These are phyloP conservation scores for Phaeotremella fagi DNA, from an alignment of 768 basidiomycete species.

Conservation along the genomic window DNA sequence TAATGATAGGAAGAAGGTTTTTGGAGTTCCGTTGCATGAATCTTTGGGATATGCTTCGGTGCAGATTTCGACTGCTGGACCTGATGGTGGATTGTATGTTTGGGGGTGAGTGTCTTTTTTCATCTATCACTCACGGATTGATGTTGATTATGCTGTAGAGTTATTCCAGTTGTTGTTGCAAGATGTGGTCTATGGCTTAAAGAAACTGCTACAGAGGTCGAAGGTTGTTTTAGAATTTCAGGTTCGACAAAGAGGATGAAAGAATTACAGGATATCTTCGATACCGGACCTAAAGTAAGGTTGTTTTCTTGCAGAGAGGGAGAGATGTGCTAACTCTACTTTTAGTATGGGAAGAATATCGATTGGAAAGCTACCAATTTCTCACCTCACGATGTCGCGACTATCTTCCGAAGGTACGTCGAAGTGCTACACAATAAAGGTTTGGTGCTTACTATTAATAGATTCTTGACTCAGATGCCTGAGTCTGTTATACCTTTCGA, in stretches of 20 bases:
- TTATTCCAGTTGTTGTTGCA: constrained; percentile 93
- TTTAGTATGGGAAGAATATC: constrained; percentile 84
- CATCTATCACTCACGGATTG: not conserved
- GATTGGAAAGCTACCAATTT: constrained; percentile 83
- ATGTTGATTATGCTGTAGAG: constrained; percentile 55
- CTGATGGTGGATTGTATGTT: constrained; percentile 48
- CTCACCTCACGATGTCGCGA: constrained; percentile 95
- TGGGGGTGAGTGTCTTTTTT: constrained; percentile 44
- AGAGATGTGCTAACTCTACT: constrained; percentile 1
- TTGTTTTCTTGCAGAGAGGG: not conserved
- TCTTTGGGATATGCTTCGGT: constrained; percentile 82
- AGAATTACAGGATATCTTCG: constrained; percentile 86
- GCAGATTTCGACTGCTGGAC: constrained; percentile 83
- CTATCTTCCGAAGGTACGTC: constrained; percentile 71
- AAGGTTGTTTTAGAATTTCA: constrained; percentile 90
- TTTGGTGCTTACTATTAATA: constrained; percentile 4
- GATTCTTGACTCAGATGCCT: constrained; percentile 91
- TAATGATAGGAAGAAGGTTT: constrained; percentile 54
- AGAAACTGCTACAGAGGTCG: constrained; percentile 88
- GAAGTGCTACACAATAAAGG: not conserved
- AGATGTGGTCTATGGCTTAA: constrained; percentile 95
- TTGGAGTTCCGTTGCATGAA: constrained; percentile 77
- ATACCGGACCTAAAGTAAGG: constrained; percentile 73
- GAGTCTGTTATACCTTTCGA: constrained; percentile 54
- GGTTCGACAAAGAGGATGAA: constrained; percentile 96